Evolutionary conservation across 352 stramenopile genomes (phyloP).

Genomic region (Phytophthora brassicae): DNA sequence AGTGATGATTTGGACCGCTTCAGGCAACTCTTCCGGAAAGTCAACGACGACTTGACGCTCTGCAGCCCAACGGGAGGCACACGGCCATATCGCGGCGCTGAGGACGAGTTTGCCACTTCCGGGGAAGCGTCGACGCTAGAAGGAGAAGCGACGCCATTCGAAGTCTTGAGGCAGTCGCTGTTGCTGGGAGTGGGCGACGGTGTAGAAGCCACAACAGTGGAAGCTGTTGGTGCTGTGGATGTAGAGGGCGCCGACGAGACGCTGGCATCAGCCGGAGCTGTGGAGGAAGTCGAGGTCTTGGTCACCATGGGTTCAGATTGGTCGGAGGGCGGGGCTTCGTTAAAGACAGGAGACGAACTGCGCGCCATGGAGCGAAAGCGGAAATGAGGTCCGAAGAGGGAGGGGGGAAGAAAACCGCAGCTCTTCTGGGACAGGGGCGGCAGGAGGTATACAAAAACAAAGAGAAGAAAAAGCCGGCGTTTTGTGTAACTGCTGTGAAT

Average conservation of each 20-base stretch:
- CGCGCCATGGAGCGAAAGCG: constrained; percentile 52
- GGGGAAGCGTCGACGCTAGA: constrained; percentile 25
- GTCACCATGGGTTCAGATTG: constrained; percentile 35
- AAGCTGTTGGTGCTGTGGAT: constrained; percentile 29
- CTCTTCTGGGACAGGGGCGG: constrained; percentile 35
- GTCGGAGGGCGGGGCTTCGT: constrained; percentile 47
- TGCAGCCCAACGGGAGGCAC: constrained; percentile 51
- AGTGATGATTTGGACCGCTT: constrained; percentile 67
- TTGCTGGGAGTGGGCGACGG: constrained; percentile 13
- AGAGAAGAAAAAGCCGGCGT: constrained; percentile 27
- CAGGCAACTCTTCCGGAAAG: constrained; percentile 69
- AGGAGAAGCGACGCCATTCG: constrained; percentile 15
- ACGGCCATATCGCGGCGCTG: constrained; percentile 32
- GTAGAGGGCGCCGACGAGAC: constrained; percentile 36
- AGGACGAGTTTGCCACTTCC: neutral
- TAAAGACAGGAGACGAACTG: constrained; percentile 66
- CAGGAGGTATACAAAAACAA: constrained; percentile 30
- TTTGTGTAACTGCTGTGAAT: constrained; percentile 37
- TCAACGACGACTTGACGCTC: constrained; percentile 50
- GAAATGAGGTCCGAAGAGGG: constrained; percentile 33
- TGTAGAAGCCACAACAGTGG: constrained; percentile 30
- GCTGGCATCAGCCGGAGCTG: constrained; percentile 20
- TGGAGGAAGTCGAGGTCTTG: constrained; percentile 37
- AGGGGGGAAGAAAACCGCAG: constrained; percentile 39
- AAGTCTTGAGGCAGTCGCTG: constrained; percentile 32